These are phyloP conservation scores for Darksidea phi DNA, from an alignment of 495 filamentous ascomycete species.

Conservation along the genomic window DNA sequence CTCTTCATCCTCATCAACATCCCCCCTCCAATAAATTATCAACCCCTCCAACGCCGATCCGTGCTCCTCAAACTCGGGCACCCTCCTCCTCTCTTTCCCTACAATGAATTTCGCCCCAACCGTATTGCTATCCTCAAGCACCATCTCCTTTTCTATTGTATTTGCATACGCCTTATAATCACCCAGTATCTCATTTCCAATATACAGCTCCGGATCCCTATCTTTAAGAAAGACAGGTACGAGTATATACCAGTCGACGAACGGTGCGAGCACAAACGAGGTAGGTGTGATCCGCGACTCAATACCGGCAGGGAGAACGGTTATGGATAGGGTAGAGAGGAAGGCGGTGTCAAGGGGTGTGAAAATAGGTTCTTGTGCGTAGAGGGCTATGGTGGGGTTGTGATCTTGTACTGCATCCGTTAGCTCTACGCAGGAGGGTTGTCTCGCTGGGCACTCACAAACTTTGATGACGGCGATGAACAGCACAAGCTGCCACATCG, in stretches of 20 bases:
- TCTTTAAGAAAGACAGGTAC: slow-evolving; percentile 19
- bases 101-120: slow-evolving; percentile 8
- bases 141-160: slow-evolving; percentile 2
- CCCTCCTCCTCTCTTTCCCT: background rate
- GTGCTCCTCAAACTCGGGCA: slow-evolving; percentile 21
- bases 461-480: slow-evolving; percentile 14
- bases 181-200: slow-evolving; percentile 27
- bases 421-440: background rate
- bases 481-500: slow-evolving; percentile 36
- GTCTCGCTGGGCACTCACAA: slow-evolving; percentile 7
- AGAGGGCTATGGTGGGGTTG: slow-evolving; percentile 1
- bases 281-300: slow-evolving; percentile 8
- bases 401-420: background rate
- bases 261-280: slow-evolving; percentile 30
- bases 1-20: too few relatives aligned
- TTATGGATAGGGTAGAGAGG: slow-evolving; percentile 18
- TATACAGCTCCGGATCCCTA: slow-evolving; percentile 26
- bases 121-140: slow-evolving; percentile 3
- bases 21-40: slow-evolving; percentile 2
- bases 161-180: slow-evolving; percentile 17
- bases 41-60: slow-evolving; percentile 22
- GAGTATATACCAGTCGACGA: slow-evolving; percentile 30
- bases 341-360: slow-evolving; percentile 22
- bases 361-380: slow-evolving; percentile 33
- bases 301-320: background rate